phyloP scores from a whole-genome alignment of 768 basidiomycete species.

The Lentinula aciculospora region DNA sequence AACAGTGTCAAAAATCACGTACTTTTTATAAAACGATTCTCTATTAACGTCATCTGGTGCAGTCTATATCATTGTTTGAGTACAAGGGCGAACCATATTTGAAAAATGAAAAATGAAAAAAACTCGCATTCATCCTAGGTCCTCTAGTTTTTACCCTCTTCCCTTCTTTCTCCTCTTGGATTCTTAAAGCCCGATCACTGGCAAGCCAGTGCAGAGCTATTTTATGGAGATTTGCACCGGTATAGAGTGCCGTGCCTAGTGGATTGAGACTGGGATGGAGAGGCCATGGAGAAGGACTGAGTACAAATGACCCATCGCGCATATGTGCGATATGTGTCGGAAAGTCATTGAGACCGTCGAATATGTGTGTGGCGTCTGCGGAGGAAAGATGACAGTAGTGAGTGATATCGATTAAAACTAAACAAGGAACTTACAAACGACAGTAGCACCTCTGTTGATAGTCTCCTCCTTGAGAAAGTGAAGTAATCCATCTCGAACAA shows the following conservation, averaged over 20 bases:
- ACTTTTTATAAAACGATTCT: slow-evolving; percentile 86
- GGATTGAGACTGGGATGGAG: too few species aligned
- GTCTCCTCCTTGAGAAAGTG: slow-evolving; percentile 83
- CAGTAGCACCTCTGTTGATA: slow-evolving; percentile 73
- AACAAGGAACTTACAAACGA: slow-evolving; percentile 70
- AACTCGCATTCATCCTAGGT: slow-evolving; percentile 51
- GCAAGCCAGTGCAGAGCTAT: slow-evolving; percentile 84
- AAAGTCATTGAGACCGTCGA: slow-evolving; percentile 55
- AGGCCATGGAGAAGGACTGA: slow-evolving; percentile 68
- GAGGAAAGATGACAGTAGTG: neutral
- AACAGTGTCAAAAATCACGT: slow-evolving; percentile 15
- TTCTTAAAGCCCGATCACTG: slow-evolving; percentile 70
- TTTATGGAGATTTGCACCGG: slow-evolving; percentile 45
- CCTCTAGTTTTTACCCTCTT: slow-evolving; percentile 57
- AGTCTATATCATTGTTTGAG: neutral
- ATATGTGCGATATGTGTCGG: slow-evolving; percentile 94
- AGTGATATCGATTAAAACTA: too few species aligned
- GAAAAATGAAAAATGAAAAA: neutral
- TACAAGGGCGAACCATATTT: neutral
- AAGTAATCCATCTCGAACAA: slow-evolving; percentile 90
- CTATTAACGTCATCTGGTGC: slow-evolving; percentile 58
- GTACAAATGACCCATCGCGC: slow-evolving; percentile 73
- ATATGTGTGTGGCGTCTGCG: slow-evolving; percentile 79
- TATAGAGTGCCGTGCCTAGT: slow-evolving; percentile 11
- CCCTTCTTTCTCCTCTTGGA: slow-evolving; percentile 50